Conservation (phyloP, 768 basidiomycete species). For the Arthromyces matolae region DNA sequence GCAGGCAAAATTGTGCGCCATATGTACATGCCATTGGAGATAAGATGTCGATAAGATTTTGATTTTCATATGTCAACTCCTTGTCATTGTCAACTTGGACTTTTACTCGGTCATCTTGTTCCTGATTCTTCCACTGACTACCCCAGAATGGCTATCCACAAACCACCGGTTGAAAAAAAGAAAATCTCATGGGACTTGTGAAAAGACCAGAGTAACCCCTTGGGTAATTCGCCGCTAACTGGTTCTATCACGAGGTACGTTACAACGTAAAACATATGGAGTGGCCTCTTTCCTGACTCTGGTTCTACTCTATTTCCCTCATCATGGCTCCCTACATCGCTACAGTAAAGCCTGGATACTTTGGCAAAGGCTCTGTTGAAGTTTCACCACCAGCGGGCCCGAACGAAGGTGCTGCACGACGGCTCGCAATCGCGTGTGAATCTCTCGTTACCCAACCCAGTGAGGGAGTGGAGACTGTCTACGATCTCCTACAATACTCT, state of each 20-base stretch:
- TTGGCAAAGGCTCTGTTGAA: conserved; percentile 63
- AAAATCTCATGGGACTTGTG: neutral
- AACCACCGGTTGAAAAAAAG: neutral
- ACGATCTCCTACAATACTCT: conserved; percentile 73
- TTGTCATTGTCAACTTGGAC: neutral
- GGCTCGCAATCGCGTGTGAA: conserved; percentile 54
- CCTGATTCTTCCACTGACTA: too few relatives aligned
- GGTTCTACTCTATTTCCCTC: neutral
- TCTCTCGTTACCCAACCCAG: conserved; percentile 59
- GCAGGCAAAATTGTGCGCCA: too few relatives aligned
- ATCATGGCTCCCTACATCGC: conserved; percentile 14
- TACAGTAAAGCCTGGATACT: conserved; percentile 43
- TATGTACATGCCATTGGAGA: too few relatives aligned
- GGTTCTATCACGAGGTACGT: too few relatives aligned
- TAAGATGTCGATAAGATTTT: too few relatives aligned
- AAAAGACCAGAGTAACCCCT: neutral
- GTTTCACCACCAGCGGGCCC: conserved; percentile 34
- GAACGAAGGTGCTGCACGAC: conserved; percentile 55
- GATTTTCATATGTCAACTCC: neutral
- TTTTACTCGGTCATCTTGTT: too few relatives aligned
- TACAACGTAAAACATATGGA: too few relatives aligned
- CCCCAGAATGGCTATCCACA: neutral
- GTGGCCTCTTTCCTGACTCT: too few relatives aligned
- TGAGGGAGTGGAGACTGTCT: conserved; percentile 75
- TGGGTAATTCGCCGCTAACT: neutral